Conservation (phyloP, 192 early-diverging fungal genomes). For the Coemansia asiatica region DNA sequence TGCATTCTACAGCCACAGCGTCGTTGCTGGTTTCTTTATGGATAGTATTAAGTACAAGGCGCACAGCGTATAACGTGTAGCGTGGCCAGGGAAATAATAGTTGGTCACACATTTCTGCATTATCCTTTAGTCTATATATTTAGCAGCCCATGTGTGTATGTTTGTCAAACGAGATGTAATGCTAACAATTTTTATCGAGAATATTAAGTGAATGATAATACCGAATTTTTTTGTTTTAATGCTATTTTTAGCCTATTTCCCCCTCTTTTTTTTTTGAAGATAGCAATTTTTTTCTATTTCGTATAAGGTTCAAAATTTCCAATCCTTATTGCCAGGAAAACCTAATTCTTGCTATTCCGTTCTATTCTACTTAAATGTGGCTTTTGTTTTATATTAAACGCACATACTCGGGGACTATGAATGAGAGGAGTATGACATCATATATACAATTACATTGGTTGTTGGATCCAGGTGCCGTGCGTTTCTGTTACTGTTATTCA, state of each 20-base stretch:
- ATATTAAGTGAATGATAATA: too few relatives aligned
- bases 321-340: too few relatives aligned
- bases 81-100: neutral
- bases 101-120: neutral
- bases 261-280: too few relatives aligned
- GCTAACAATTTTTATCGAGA: neutral
- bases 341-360: too few relatives aligned
- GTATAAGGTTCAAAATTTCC: too few relatives aligned
- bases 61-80: neutral
- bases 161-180: neutral
- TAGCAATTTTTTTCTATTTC: too few relatives aligned
- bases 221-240: too few relatives aligned
- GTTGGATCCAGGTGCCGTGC: slow-evolving; percentile 4
- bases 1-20: slow-evolving; percentile 12
- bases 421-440: slow-evolving; percentile 14
- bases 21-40: neutral
- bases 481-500: slow-evolving; percentile 6
- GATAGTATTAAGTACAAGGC: neutral
- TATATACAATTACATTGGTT: slow-evolving; percentile 2
- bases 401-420: slow-evolving; percentile 2
- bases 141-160: neutral
- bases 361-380: slow-evolving; percentile 3
- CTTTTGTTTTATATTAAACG: neutral
- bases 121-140: neutral
- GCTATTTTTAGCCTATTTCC: too few relatives aligned